Conservation (phyloP, 2,329 filamentous ascomycete genomes). For the Aspergillus oerlinghausenensis region DNA sequence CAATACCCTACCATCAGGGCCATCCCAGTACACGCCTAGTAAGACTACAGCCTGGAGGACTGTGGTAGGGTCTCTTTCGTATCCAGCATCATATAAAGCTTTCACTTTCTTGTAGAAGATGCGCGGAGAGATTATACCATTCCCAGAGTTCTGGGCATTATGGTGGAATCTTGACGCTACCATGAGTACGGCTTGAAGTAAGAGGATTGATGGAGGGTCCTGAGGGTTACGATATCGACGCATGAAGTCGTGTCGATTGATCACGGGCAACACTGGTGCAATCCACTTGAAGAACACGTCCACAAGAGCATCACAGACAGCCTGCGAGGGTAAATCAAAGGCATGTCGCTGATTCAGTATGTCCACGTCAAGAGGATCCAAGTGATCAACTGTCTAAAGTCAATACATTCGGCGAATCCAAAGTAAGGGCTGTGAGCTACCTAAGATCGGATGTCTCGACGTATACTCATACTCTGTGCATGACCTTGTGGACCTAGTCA, state of each 20-base stretch:
- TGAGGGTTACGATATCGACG: slow-evolving; percentile 2
- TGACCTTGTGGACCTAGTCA: no score
- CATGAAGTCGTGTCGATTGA: slow-evolving; percentile 9
- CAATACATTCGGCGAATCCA: background rate
- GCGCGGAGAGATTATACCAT: slow-evolving; percentile 1
- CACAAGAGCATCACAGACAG: slow-evolving; percentile 5
- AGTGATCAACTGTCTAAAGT: background rate
- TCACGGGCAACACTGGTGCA: slow-evolving; percentile 9
- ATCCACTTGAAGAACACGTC: slow-evolving; percentile 11
- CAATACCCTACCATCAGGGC: slow-evolving; percentile 10
- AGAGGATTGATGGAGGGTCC: slow-evolving; percentile 5
- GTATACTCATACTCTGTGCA: background rate
- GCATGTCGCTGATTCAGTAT: slow-evolving; percentile 9
- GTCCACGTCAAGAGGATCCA: slow-evolving; percentile 11
- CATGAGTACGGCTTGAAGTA: slow-evolving; percentile 11
- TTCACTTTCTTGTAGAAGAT: slow-evolving; percentile 11
- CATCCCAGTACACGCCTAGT: slow-evolving; percentile 12
- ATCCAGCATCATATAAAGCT: slow-evolving; percentile 11
- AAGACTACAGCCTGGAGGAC: slow-evolving; percentile 8
- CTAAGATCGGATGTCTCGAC: background rate
- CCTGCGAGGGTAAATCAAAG: slow-evolving; percentile 5
- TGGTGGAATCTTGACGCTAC: slow-evolving; percentile 7
- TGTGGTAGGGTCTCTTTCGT: slow-evolving; percentile 3
- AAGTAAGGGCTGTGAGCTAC: background rate
- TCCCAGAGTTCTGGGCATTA: background rate